Percentiles rank a stretch among this genome's conserved stretches.
Evolutionary conservation across 345 rosid species (phyloP).

Genomic region (Brassica carinata): DNA sequence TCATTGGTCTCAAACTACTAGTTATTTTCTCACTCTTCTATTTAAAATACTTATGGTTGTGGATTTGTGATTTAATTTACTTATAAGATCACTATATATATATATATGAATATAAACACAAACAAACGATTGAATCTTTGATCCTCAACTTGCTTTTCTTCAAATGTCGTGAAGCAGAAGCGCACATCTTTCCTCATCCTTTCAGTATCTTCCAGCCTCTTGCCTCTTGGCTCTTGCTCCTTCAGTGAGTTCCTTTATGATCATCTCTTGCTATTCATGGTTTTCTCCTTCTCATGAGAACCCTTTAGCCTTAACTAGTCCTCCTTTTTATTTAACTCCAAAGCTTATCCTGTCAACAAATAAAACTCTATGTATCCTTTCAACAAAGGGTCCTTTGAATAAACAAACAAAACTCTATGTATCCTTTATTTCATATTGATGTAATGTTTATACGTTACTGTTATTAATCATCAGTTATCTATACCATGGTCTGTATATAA

Average conservation of each 20-base stretch:
- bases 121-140: neutral
- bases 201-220: neutral
- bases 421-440: neutral
- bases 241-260: neutral
- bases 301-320: neutral
- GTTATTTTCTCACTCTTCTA: neutral
- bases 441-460: neutral
- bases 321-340: neutral
- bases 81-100: neutral
- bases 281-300: conserved; percentile 8
- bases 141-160: neutral
- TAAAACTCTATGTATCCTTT: neutral
- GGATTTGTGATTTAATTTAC: neutral
- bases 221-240: neutral
- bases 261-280: neutral
- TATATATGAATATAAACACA: neutral
- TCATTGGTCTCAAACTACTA: too few species aligned
- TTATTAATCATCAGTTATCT: neutral
- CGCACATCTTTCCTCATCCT: neutral
- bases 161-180: neutral
- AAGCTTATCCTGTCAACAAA: neutral
- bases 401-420: neutral
- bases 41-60: neutral
- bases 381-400: neutral
- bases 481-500: neutral